Conservation (phyloP, 2,329 filamentous ascomycete genomes). For the Colletotrichum australisinense region DNA sequence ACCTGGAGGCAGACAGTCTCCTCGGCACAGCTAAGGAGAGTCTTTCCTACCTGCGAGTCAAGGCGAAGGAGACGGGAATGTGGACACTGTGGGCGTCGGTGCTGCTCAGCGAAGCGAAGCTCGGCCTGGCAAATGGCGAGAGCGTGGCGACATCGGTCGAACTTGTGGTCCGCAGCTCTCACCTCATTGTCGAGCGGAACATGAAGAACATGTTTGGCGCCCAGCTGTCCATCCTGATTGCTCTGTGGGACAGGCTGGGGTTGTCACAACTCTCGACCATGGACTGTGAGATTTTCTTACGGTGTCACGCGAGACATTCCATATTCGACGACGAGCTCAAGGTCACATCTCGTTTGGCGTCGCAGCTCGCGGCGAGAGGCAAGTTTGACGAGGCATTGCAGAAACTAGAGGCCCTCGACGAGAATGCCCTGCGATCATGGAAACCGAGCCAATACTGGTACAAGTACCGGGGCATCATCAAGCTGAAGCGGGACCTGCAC, state of each 20-base stretch:
- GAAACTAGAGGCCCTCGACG: conserved; percentile 59
- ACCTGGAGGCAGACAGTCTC: conserved; percentile 78
- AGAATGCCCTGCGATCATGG: conserved; percentile 74
- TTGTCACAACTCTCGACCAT: conserved; percentile 64
- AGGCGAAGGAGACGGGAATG: conserved; percentile 88
- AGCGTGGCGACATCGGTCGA: conserved; percentile 75
- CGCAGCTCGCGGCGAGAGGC: conserved; percentile 70
- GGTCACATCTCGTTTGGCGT: conserved; percentile 76
- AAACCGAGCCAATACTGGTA: conserved; percentile 82
- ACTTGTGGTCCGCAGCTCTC: conserved; percentile 83
- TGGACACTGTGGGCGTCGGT: conserved; percentile 87
- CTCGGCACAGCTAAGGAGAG: conserved; percentile 84
- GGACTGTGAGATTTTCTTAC: conserved; percentile 79
- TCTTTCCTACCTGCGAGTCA: conserved; percentile 83
- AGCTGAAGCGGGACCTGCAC: conserved; percentile 71
- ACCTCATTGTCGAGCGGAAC: conserved; percentile 82
- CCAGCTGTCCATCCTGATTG: conserved; percentile 77
- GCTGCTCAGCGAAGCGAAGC: conserved; percentile 85
- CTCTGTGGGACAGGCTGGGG: conserved; percentile 83
- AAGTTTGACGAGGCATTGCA: conserved; percentile 74
- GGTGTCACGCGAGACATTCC: conserved; percentile 71
- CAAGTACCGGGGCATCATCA: conserved; percentile 74
- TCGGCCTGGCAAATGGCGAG: conserved; percentile 79
- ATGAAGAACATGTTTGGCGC: conserved; percentile 79
- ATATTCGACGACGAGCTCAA: conserved; percentile 83